A percentile compares a stretch with the other conserved stretches of the same genome.
Evolutionary conservation across 441 rosid species (phyloP).

Genomic region (California macrophylla): DNA sequence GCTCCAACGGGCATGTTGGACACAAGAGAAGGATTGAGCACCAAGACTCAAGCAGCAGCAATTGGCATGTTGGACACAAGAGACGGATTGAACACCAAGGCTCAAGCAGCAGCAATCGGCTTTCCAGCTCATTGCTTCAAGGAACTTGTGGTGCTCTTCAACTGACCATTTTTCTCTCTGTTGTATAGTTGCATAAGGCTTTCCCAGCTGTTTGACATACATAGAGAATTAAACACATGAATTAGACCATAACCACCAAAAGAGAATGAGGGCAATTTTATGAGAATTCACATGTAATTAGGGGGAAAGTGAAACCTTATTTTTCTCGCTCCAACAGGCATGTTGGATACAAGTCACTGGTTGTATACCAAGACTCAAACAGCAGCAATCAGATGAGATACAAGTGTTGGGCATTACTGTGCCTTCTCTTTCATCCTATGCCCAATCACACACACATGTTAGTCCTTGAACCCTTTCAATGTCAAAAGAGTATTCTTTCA

Average conservation of each 20-base stretch:
- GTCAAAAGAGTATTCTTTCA: not conserved
- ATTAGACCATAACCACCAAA: too few relatives aligned
- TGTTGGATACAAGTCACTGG: not conserved
- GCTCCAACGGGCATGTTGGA: not conserved
- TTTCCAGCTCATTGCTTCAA: too few relatives aligned
- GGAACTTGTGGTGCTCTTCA: too few relatives aligned
- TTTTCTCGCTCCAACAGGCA: not conserved
- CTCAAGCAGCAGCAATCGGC: too few relatives aligned
- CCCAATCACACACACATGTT: not conserved
- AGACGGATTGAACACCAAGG: too few relatives aligned
- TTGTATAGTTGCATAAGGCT: not conserved
- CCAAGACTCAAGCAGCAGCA: too few relatives aligned
- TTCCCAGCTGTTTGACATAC: too few relatives aligned
- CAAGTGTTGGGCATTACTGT: not conserved
- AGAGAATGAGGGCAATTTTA: too few relatives aligned
- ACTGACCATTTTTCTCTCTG: too few relatives aligned
- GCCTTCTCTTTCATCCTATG: not conserved
- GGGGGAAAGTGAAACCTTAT: not conserved
- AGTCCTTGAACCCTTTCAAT: not conserved
- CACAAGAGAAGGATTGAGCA: too few relatives aligned
- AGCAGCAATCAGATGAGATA: not conserved
- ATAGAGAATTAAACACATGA: too few relatives aligned
- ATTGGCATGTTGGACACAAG: not conserved
- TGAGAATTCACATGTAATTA: too few relatives aligned
- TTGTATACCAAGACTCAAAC: not conserved